Evolutionary conservation across 768 basidiomycete genomes (phyloP).

Genomic region (Strobilomyces confusus): DNA sequence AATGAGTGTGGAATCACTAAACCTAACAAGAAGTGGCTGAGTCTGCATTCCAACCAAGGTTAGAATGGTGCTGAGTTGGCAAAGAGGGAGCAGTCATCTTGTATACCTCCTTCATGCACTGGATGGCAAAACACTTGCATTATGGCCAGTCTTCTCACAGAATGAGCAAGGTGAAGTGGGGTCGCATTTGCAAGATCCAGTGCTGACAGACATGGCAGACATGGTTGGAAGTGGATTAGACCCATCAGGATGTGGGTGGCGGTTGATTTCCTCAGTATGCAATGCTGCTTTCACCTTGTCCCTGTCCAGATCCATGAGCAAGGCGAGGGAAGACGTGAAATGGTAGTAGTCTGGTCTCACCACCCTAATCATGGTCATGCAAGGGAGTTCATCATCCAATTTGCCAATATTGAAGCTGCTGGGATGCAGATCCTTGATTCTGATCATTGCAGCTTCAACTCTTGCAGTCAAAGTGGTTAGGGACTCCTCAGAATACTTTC

Average conservation of each 20-base stretch:
- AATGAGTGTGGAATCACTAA: too few species aligned
- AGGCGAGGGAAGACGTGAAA: conserved; percentile 1
- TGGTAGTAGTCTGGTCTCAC: neutral
- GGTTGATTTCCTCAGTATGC: conserved; percentile 1
- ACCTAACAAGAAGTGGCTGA: too few species aligned
- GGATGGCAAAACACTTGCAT: too few species aligned
- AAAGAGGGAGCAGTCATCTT: too few species aligned
- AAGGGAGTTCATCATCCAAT: neutral
- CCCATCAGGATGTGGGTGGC: neutral
- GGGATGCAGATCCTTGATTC: conserved; percentile 3
- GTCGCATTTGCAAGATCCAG: neutral
- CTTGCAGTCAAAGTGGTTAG: neutral
- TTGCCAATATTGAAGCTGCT: neutral
- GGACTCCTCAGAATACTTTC: neutral
- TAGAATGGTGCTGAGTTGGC: too few species aligned
- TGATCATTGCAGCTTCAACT: conserved; percentile 1
- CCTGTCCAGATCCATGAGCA: conserved; percentile 8
- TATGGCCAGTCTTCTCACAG: neutral
- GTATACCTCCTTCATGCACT: too few species aligned
- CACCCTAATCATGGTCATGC: neutral
- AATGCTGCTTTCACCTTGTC: conserved; percentile 2
- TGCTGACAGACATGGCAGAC: neutral
- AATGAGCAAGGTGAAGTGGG: neutral
- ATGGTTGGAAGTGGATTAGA: neutral
- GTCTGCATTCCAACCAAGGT: too few species aligned